Conservation (phyloP, 2,329 filamentous ascomycete species). For the Knufia petricola region DNA sequence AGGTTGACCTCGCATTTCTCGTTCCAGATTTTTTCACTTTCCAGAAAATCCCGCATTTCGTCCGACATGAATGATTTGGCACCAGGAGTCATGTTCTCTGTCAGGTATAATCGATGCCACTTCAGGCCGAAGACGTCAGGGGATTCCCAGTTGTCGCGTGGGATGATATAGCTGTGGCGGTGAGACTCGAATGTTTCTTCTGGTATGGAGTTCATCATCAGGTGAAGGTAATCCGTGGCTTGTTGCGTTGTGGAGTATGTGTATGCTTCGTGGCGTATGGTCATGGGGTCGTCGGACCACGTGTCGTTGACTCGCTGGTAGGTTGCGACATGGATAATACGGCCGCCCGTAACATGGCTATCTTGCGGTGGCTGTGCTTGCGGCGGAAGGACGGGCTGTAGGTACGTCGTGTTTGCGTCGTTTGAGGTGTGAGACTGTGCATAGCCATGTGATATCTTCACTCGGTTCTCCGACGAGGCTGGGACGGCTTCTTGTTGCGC, state of each 20-base stretch:
- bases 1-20: neutral
- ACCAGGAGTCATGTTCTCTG: neutral
- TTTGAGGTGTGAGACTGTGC: no score
- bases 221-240: neutral
- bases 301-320: no score
- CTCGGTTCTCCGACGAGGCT: no score
- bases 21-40: neutral
- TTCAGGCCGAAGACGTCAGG: neutral
- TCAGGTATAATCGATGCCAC: neutral
- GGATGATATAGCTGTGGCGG: neutral
- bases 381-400: no score
- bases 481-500: no score
- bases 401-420: no score
- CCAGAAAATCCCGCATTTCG: neutral
- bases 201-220: neutral
- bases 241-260: neutral
- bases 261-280: neutral
- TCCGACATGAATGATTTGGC: neutral
- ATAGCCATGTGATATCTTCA: no score
- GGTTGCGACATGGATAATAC: no score
- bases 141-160: neutral
- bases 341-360: no score
- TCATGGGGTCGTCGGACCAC: no score
- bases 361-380: no score
- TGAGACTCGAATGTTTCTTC: neutral